Evolutionary conservation across 345 rosid genomes (phyloP).

Genomic region (Citrus maxima): DNA sequence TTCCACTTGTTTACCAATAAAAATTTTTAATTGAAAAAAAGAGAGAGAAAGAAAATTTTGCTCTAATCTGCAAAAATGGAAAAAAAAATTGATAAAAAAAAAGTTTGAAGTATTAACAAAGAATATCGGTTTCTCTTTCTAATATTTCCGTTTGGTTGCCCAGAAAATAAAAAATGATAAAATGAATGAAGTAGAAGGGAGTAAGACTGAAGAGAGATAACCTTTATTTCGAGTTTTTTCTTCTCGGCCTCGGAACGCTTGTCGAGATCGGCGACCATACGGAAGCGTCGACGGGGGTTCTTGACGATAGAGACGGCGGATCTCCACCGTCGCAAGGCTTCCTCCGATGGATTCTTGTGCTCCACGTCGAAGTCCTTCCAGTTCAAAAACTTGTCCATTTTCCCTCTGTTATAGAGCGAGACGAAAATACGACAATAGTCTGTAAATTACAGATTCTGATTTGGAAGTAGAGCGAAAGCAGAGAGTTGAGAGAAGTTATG

Average conservation of each 20-base stretch:
- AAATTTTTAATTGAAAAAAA: too few species aligned
- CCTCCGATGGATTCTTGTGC: constrained; percentile 61
- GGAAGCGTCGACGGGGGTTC: constrained; percentile 85
- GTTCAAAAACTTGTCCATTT: constrained; percentile 43
- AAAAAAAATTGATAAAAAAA: too few species aligned
- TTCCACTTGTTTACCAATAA: too few species aligned
- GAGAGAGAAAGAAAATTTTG: too few species aligned
- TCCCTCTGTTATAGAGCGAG: too few species aligned
- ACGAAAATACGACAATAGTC: too few species aligned
- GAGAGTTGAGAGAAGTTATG: too few species aligned
- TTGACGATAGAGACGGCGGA: constrained; percentile 54
- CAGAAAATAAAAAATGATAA: background rate
- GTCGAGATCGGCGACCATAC: constrained; percentile 62
- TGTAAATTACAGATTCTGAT: too few species aligned
- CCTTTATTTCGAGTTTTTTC: constrained; percentile 64
- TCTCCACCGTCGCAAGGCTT: constrained; percentile 70
- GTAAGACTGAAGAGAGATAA: constrained; percentile 4
- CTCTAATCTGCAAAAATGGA: too few species aligned
- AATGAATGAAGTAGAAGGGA: background rate
- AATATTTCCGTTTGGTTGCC: background rate
- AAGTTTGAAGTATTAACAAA: background rate
- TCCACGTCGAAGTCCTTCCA: constrained; percentile 57
- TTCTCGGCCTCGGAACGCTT: constrained; percentile 53
- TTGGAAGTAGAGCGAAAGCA: too few species aligned
- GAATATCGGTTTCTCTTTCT: background rate